Evolutionary conservation across 306 rosid genomes (phyloP).

Genomic region (Bauhinia variegata): DNA sequence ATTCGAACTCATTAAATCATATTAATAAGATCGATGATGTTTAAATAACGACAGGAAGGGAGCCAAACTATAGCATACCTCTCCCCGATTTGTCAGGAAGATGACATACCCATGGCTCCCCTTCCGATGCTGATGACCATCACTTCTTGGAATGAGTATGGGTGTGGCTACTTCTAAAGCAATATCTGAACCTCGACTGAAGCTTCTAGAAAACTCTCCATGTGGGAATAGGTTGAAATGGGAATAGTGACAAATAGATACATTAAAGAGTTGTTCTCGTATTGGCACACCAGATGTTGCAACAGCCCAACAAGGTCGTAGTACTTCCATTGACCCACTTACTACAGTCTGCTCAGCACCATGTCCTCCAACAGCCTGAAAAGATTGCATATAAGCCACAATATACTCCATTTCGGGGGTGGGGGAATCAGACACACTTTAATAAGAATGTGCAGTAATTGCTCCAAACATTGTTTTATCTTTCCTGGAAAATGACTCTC

Average conservation of each 20-base stretch:
- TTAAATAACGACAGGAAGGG: conserved; percentile 7
- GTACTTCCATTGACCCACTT: conserved; percentile 96
- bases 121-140: conserved; percentile 91
- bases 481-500: no score
- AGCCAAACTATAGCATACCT: conserved; percentile 59
- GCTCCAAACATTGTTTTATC: no score
- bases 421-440: no score
- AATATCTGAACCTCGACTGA: conserved; percentile 61
- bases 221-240: conserved; percentile 87
- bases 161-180: conserved; percentile 96
- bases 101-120: conserved; percentile 98
- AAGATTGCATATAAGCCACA: conserved; percentile 24
- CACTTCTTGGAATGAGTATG: conserved; percentile 81
- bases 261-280: conserved; percentile 93
- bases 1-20: conserved; percentile 15
- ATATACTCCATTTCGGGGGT: no score
- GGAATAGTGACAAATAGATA: conserved; percentile 86
- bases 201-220: conserved; percentile 79
- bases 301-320: conserved; percentile 98
- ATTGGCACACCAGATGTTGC: conserved; percentile 97
- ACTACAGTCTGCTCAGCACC: conserved; percentile 98
- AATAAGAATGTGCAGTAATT: no score
- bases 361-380: conserved; percentile 95
- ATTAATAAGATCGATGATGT: no score
- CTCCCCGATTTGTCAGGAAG: conserved; percentile 96